A percentile compares a stretch with the other conserved stretches of the same genome.
phyloP scores from a whole-genome alignment of 306 rosid species.

The Castanospermum australe region DNA sequence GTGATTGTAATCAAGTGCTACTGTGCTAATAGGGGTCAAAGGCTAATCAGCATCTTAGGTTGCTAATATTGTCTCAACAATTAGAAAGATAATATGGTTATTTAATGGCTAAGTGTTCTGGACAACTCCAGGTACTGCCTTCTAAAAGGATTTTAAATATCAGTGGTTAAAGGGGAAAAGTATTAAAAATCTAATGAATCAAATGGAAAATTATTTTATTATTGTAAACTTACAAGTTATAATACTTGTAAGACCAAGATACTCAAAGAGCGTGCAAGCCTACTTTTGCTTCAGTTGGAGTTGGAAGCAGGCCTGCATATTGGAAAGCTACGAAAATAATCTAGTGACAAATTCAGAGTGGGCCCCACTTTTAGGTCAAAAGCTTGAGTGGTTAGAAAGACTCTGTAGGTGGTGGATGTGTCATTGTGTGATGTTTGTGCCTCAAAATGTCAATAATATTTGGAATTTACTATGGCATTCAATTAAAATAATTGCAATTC shows the following conservation, averaged over 20 bases:
- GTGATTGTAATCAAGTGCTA: not conserved
- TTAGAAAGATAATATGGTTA: too few relatives aligned
- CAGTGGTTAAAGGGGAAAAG: too few relatives aligned
- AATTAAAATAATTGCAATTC: constrained; percentile 2
- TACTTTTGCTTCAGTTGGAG: constrained; percentile 14
- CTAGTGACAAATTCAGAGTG: not conserved
- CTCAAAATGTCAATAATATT: constrained; percentile 11
- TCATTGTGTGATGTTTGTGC: not conserved
- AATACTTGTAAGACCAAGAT: not conserved
- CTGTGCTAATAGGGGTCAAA: too few relatives aligned
- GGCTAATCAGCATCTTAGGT: too few relatives aligned
- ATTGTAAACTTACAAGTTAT: not conserved
- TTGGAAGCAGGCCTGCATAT: not conserved
- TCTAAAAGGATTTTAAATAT: too few relatives aligned
- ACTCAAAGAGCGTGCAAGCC: not conserved
- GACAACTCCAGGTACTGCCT: too few relatives aligned
- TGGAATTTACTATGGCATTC: constrained; percentile 5
- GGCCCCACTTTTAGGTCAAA: not conserved
- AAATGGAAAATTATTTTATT: too few relatives aligned
- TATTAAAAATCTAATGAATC: too few relatives aligned
- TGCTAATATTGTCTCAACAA: too few relatives aligned
- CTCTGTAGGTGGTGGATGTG: not conserved
- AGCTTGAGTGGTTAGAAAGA: constrained; percentile 13
- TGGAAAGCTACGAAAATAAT: not conserved
- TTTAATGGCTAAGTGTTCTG: too few relatives aligned